Evolutionary conservation across 78 protist species (phyloP), one percentile per base, ranked within the genome.

Genomic region (Dictyostelium brefeldianum): DNA sequence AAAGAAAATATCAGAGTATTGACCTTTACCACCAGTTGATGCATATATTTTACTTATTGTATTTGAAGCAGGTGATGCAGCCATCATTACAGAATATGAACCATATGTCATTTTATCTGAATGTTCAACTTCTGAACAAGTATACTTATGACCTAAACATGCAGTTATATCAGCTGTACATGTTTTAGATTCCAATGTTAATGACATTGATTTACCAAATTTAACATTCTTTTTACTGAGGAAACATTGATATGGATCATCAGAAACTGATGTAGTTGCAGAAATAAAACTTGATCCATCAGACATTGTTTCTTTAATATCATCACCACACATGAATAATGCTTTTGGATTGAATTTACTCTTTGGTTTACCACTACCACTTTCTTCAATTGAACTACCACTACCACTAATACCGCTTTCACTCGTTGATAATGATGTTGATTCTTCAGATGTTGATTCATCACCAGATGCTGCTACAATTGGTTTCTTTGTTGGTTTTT

Each of bases 181-280:
- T 12, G 48, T 27, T 67, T 67, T 67, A 29, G 22, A 29, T 31
- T 67, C 75, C 17, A 67, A 67, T 67, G 48, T 31, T 17, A 67
- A 17, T 3, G 75, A 14, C 75, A 67, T 67, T 5, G 50, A 18
- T 67, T 67, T 67, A 17, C 75, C 48, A 67, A 5, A 25, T 31
- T 31, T 15, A 17, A 67, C 48, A 31, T 67, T 67, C 48, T 67
- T 67, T 67, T 43, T 43, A 31, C 27, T 15, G 0, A 67, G 75
- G 36, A 27, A 67, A 7, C 75, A 67, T 67, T 67, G 75, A 31
- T 67, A 67, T 67, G 75, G 75, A 29, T 67, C 75, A 31, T 67
- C 75, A 12, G 27, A 7, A 1, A 18, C 48, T 0, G 50, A 29
- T 31, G 50, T 15, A 15, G n/a, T 67, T 31, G 47, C 75, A 4